Evolutionary conservation across 805 yeast genomes (phyloP).

Genomic region (Myxozyma neglecta): DNA sequence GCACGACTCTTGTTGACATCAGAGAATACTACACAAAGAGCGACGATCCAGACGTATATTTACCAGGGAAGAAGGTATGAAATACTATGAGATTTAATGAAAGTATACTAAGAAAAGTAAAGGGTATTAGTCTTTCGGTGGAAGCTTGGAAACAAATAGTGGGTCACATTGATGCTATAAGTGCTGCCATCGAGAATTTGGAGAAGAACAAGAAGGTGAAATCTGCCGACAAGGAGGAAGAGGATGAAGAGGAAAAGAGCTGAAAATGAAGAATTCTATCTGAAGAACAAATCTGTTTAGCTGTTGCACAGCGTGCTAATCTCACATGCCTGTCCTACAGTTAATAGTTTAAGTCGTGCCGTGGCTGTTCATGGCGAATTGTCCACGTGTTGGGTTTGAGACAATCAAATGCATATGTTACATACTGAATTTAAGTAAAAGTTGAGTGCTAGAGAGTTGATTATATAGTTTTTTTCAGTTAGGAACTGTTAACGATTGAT

Average conservation of each 20-base stretch:
- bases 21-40: constrained; percentile 71
- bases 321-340: neutral
- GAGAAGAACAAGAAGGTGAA: neutral
- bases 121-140: constrained; percentile 39
- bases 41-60: constrained; percentile 38
- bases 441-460: too few relatives aligned
- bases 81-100: neutral
- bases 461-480: too few relatives aligned
- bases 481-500: too few relatives aligned
- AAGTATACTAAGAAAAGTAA: constrained; percentile 25
- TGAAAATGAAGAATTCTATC: neutral
- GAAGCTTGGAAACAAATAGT: constrained; percentile 35
- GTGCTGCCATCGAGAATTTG: constrained; percentile 32
- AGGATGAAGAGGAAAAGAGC: neutral
- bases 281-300: too few relatives aligned
- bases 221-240: neutral
- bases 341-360: neutral
- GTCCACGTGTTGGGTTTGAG: too few relatives aligned
- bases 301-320: too few relatives aligned
- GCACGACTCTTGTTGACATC: constrained; percentile 69
- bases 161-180: constrained; percentile 27
- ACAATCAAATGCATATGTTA: too few relatives aligned
- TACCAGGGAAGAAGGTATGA: constrained; percentile 75
- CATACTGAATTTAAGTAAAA: too few relatives aligned
- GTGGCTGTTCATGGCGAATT: too few relatives aligned